Evolutionary conservation across 176 grass and related monocot species (phyloP), one percentile per base, ranked within the genome.

Genomic region (Eleusine indica): DNA sequence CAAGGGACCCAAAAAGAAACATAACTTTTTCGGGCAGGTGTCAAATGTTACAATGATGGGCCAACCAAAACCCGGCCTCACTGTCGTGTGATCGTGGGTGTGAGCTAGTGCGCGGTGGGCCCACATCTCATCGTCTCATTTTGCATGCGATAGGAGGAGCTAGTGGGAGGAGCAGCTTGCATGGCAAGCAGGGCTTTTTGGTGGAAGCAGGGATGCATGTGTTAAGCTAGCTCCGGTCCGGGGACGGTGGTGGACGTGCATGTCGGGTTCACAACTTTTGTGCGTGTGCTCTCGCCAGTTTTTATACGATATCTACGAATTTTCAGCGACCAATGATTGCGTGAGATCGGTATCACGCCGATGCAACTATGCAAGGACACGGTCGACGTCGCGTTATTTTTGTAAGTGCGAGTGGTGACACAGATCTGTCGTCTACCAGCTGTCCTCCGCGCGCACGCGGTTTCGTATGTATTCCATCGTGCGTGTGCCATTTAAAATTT

Each of bases 31-130:
- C 9, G 0, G 62, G 35, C 62, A 68, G 52, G 61, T 68, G 82
- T 68, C 47, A 56, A 57, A 67, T 32, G 47, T 32, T 44, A 84
- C 46, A 75, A 67, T 29, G 82, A 76, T 42, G 14, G 65, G 35
- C 71, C 71, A 83, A 38, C 70, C 2, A 74, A 75, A 75, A 12
- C 52, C 15, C 3, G n/a, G 9, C 39, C 4, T 75, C 25, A 35
- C 19, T 35, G 54, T 66, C 58, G 11, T 17, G 58, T 62, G 38
- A 46, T 13, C 16, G 38, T 32, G 53, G 40, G 54, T 60, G 28
- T 48, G 41, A 46, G 25, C 43, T 29, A 58, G 56, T 58, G 56
- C 6, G 1, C 19, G 9, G 14, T 15, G 43, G 51, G 14, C 38
- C 48, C 49, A 32, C 38, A 13, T 44, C 12, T 43, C 79, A 71